Evolutionary conservation across 768 basidiomycete species (phyloP).

Genomic region (Megacollybia marginata): DNA sequence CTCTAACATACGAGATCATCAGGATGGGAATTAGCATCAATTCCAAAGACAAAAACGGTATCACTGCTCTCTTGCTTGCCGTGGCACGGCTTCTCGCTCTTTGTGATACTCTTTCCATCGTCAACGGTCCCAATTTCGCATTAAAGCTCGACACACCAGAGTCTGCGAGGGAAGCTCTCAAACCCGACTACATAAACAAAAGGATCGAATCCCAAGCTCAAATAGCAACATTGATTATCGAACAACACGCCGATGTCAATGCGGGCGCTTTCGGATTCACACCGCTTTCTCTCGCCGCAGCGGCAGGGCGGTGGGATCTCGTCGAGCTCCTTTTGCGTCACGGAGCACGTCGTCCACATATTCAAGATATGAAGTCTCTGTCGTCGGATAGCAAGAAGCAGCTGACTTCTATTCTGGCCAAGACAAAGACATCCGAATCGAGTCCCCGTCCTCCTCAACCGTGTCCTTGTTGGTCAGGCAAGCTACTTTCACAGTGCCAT

Average conservation of each 20-base stretch:
- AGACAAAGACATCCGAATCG: background rate
- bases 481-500: background rate
- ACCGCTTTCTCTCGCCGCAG: background rate
- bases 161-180: background rate
- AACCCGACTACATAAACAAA: background rate
- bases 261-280: background rate
- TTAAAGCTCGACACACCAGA: background rate
- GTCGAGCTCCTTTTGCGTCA: background rate
- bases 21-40: conserved; percentile 3
- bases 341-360: background rate
- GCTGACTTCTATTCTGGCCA: background rate
- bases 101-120: background rate
- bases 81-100: conserved; percentile 3
- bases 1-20: conserved; percentile 6
- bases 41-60: background rate
- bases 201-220: background rate
- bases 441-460: background rate
- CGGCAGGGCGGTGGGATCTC: background rate
- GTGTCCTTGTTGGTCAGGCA: background rate
- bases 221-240: background rate
- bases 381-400: background rate
- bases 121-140: background rate
- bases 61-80: conserved; percentile 7
- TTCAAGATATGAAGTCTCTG: background rate
- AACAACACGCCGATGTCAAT: background rate